A percentile compares a stretch with the other conserved stretches of the same genome.
phyloP scores from a whole-genome alignment of 805 yeast species.

The Metschnikowia lunata region DNA sequence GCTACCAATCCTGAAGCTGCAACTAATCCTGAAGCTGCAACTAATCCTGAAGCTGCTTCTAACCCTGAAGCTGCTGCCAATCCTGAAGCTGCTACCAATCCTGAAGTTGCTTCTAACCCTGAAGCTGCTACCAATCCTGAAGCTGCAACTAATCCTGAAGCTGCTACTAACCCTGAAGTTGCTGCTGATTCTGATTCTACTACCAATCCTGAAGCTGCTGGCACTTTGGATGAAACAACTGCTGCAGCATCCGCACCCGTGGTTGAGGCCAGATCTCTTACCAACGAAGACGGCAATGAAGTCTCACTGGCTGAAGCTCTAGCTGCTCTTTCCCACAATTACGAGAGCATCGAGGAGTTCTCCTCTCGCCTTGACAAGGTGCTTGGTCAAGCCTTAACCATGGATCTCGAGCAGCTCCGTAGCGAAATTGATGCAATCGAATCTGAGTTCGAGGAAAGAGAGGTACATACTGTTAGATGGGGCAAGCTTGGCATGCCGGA shows the following conservation, averaged over 20 bases:
- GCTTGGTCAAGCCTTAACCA: neutral
- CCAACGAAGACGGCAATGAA: neutral
- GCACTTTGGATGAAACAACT: neutral
- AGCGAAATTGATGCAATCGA: neutral
- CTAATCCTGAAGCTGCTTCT: neutral
- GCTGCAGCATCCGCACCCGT: neutral
- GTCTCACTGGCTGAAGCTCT: neutral
- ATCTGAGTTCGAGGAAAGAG: neutral
- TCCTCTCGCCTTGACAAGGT: neutral
- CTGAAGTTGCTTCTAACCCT: neutral
- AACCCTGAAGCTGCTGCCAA: neutral
- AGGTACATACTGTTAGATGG: constrained; percentile 1
- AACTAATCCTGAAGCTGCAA: neutral
- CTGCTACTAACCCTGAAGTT: too few relatives aligned
- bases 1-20: too few relatives aligned
- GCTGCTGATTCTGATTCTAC: too few relatives aligned
- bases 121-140: neutral
- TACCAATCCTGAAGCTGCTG: too few relatives aligned
- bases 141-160: neutral
- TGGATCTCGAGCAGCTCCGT: neutral
- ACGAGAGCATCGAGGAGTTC: neutral
- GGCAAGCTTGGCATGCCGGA: constrained; percentile 1
- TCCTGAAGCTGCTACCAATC: too few relatives aligned
- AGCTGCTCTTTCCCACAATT: neutral
- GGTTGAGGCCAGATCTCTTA: neutral